A percentile compares a stretch with the other conserved stretches of the same genome.
These are phyloP conservation scores for Corylus americana DNA, from an alignment of 306 rosid species.

Conservation along the genomic window DNA sequence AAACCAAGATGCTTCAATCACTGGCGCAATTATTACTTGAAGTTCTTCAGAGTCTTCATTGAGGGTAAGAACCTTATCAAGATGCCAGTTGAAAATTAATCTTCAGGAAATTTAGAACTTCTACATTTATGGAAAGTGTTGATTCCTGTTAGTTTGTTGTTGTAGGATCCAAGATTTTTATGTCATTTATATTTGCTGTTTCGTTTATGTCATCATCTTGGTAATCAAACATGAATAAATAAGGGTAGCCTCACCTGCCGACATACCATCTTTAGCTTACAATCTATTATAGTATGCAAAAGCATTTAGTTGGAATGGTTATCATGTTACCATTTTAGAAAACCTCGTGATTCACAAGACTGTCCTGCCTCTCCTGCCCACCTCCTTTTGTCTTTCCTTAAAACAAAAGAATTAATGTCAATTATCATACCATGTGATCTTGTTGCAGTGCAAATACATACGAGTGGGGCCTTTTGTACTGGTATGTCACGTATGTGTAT, in stretches of 20 bases:
- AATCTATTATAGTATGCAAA: background rate
- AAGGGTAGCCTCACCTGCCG: background rate
- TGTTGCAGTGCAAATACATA: background rate
- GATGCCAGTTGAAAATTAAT: constrained; percentile 3
- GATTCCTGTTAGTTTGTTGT: no score
- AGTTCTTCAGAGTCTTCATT: background rate
- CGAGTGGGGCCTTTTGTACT: no score
- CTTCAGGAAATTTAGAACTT: background rate
- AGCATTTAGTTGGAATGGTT: background rate
- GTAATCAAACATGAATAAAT: no score
- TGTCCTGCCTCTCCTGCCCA: background rate
- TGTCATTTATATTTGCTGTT: background rate
- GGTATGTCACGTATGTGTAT: no score
- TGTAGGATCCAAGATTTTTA: background rate
- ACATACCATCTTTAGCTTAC: background rate
- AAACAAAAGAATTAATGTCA: background rate
- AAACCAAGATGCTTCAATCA: background rate
- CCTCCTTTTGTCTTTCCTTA: background rate
- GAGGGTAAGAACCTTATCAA: background rate
- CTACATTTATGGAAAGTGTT: background rate
- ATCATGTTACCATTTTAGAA: background rate
- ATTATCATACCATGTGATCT: background rate
- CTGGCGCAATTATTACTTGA: background rate
- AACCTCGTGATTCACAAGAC: background rate
- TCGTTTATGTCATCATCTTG: background rate